Percentiles rank a stretch among this genome's conserved stretches.
Evolutionary conservation across 768 basidiomycete genomes (phyloP).

Genomic region (Tricholoma sp.): DNA sequence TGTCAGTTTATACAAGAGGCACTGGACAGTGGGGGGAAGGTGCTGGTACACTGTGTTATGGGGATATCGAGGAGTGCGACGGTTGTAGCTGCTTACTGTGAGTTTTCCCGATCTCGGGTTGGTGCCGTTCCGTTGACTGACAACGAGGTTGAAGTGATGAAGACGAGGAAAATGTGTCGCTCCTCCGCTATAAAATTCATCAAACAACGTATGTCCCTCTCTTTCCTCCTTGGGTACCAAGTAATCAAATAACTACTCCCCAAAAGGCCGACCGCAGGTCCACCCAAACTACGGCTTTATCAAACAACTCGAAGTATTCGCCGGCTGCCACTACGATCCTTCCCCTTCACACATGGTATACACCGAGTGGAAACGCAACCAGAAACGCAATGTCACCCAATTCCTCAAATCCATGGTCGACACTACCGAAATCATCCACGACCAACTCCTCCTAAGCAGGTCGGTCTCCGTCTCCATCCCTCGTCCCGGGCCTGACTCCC

Average conservation of each 20-base stretch:
- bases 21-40: constrained; percentile 43
- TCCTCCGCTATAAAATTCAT: constrained; percentile 44
- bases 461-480: constrained; percentile 10
- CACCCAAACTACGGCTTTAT: constrained; percentile 53
- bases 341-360: constrained; percentile 40
- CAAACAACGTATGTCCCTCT: constrained; percentile 30
- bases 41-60: constrained; percentile 72
- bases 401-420: constrained; percentile 50
- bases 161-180: constrained; percentile 35
- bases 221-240: too few species aligned
- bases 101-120: constrained; percentile 19
- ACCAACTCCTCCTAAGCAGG: constrained; percentile 51
- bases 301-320: constrained; percentile 53
- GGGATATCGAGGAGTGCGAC: constrained; percentile 68
- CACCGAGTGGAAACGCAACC: constrained; percentile 50
- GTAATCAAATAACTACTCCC: too few species aligned
- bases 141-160: constrained; percentile 37
- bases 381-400: constrained; percentile 45
- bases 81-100: constrained; percentile 47
- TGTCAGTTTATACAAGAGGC: constrained; percentile 62
- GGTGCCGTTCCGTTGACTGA: background rate
- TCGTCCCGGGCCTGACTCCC: too few species aligned
- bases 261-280: constrained; percentile 17
- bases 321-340: constrained; percentile 44
- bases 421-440: constrained; percentile 43